Evolutionary conservation across 257 asterid species (phyloP), one percentile per base, ranked within the genome.

Genomic region (Petrea volubilis): DNA sequence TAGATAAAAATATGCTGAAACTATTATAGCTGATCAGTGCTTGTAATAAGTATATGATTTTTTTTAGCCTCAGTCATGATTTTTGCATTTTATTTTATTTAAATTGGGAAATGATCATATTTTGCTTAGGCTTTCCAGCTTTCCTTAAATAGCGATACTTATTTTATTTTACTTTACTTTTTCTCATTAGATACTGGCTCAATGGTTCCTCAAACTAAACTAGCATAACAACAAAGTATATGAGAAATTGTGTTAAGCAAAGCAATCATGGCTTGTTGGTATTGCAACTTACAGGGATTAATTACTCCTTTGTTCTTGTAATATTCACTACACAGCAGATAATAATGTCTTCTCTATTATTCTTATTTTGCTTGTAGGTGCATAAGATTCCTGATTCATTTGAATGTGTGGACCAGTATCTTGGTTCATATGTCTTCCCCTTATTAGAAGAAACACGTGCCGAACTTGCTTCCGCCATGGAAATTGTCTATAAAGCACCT

Each of bases 381-480:
- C 80, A 76, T 50, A 60, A 74, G 25, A 87, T 89, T 60, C 88
- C 96, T 0, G 51, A 60, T 11, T 52, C 78, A 6, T 89, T 87
- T 64, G 70, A 50, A 47, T 31, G 72, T 5, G 83, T 69, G 34
- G 84, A 68, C 11, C 44, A 71, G n/a, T 89, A 87, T 64, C 71
- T 83, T 18, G 72, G 73, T 31, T 87, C 91, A 5, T 89, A 57
- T 29, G 34, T 36, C 15, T 78, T 2, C 63, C 88, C 94, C 1
- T 70, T 89, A 40, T 34, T 85, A 73, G 96, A 89, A 80, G 96
- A 89, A 74, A 82, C 87, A 0, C 84, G 90, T 4, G 81, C 86
- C 0, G 73, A 62, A 29, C 72, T 89, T 31, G 84, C 84, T 17
- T 71, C 94, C 2, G 76, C 82, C n/a, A 17, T 83, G 77, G 83